Evolutionary conservation across 2,329 filamentous ascomycete species (phyloP).

Genomic region (Diplocarpon mali): DNA sequence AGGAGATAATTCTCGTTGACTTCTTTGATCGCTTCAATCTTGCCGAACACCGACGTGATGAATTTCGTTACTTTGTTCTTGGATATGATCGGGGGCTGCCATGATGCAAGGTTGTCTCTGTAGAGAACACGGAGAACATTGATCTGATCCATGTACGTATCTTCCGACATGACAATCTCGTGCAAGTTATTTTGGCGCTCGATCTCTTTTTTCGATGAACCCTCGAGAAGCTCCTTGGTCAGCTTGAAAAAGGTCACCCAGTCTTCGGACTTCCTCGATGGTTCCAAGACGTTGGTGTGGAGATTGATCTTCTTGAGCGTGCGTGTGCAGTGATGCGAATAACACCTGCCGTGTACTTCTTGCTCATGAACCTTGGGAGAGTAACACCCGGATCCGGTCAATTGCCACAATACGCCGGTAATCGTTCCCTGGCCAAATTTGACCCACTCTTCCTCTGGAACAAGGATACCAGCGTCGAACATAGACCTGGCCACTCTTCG

Average conservation of each 20-base stretch:
- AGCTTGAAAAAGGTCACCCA: constrained; percentile 87
- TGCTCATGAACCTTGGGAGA: constrained; percentile 63
- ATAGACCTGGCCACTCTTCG: constrained; percentile 68
- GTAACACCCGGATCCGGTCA: constrained; percentile 88
- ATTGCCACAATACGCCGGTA: constrained; percentile 84
- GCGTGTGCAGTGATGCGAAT: constrained; percentile 85
- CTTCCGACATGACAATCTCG: constrained; percentile 89
- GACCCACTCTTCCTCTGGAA: constrained; percentile 94
- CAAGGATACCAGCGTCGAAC: constrained; percentile 64
- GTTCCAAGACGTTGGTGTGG: constrained; percentile 58
- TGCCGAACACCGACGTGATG: constrained; percentile 77
- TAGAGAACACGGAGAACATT: constrained; percentile 80
- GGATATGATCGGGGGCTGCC: constrained; percentile 70
- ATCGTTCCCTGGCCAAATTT: constrained; percentile 75
- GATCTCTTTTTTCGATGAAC: constrained; percentile 72
- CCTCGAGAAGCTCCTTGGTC: constrained; percentile 62
- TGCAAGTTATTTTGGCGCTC: constrained; percentile 90
- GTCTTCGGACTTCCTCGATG: constrained; percentile 57
- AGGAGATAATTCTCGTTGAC: constrained; percentile 90
- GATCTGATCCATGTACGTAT: constrained; percentile 79
- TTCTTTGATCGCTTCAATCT: constrained; percentile 74
- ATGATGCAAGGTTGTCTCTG: constrained; percentile 62
- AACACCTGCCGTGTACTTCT: constrained; percentile 66
- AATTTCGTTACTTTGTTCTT: constrained; percentile 72
- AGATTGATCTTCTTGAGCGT: constrained; percentile 92